These are phyloP conservation scores for Neophaeococcomyces mojaviensis DNA, from an alignment of 2,329 filamentous ascomycete species.

Conservation along the genomic window DNA sequence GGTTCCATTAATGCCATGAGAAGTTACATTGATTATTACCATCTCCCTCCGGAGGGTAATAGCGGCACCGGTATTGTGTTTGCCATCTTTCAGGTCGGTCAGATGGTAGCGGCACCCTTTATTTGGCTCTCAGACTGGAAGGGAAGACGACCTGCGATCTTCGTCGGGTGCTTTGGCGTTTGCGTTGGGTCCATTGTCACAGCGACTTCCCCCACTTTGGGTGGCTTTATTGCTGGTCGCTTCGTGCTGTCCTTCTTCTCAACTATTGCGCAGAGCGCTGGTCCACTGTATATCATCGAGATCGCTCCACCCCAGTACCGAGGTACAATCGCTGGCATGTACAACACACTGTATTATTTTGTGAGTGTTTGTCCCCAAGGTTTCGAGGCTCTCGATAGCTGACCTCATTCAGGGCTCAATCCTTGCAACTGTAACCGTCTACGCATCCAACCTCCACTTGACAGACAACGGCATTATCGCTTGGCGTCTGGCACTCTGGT, in stretches of 20 bases:
- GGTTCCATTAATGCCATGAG: constrained; percentile 44
- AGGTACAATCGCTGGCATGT: constrained; percentile 54
- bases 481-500: constrained; percentile 54
- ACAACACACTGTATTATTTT: too few relatives aligned
- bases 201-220: constrained; percentile 33
- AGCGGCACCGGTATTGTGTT: constrained; percentile 40
- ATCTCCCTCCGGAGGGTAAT: constrained; percentile 34
- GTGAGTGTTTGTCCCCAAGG: too few relatives aligned
- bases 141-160: constrained; percentile 50
- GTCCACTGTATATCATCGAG: constrained; percentile 58
- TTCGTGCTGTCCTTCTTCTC: constrained; percentile 53
- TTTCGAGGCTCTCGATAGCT: too few relatives aligned
- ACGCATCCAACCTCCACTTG: constrained; percentile 41
- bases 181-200: constrained; percentile 45
- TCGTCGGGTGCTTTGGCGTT: constrained; percentile 48
- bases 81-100: constrained; percentile 44
- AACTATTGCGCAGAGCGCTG: constrained; percentile 51
- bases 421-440: constrained; percentile 47
- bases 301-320: constrained; percentile 56
- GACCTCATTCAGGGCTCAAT: constrained; percentile 46
- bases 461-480: constrained; percentile 34
- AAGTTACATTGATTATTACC: constrained; percentile 37
- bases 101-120: constrained; percentile 39
- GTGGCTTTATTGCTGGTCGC: constrained; percentile 50
- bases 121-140: constrained; percentile 42